Percentiles rank a stretch among this genome's conserved stretches.
Conservation (phyloP, 192 early-diverging fungal species). For the Kickxella alabastrina region DNA sequence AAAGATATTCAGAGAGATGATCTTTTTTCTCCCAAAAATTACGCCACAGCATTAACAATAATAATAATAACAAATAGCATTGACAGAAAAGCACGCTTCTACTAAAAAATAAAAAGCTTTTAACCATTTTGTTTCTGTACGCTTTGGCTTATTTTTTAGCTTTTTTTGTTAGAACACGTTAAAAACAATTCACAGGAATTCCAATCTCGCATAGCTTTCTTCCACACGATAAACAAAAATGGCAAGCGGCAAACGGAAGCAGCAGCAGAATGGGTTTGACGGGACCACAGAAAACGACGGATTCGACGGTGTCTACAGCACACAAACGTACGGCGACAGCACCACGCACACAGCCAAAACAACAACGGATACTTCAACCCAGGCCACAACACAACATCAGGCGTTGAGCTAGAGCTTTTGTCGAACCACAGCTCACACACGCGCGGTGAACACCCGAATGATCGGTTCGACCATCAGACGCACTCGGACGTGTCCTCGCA, state of each 20-base stretch:
- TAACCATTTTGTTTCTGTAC: neutral
- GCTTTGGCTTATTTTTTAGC: neutral
- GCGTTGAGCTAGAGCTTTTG: constrained; percentile 47
- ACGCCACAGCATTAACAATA: too few relatives aligned
- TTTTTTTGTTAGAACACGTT: too few relatives aligned
- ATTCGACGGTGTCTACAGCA: constrained; percentile 35
- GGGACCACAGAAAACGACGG: constrained; percentile 17
- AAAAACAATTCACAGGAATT: too few relatives aligned
- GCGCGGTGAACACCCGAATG: constrained; percentile 32
- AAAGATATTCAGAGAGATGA: too few relatives aligned
- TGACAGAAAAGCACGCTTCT: too few relatives aligned
- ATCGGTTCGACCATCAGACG: constrained; percentile 43
- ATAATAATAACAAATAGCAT: too few relatives aligned
- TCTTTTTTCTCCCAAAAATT: too few relatives aligned
- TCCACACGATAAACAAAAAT: too few relatives aligned
- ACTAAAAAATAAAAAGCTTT: too few relatives aligned
- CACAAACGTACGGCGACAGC: neutral
- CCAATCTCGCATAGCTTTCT: too few relatives aligned
- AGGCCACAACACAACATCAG: constrained; percentile 8
- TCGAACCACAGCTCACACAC: constrained; percentile 47
- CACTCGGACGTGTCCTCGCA: constrained; percentile 48
- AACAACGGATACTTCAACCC: constrained; percentile 19
- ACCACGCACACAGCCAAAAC: neutral
- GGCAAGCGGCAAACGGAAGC: neutral
- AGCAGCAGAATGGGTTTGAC: constrained; percentile 4